These are phyloP conservation scores for Pseudomonodictys pantanalensis DNA, from an alignment of 495 filamentous ascomycete species.

Conservation along the genomic window DNA sequence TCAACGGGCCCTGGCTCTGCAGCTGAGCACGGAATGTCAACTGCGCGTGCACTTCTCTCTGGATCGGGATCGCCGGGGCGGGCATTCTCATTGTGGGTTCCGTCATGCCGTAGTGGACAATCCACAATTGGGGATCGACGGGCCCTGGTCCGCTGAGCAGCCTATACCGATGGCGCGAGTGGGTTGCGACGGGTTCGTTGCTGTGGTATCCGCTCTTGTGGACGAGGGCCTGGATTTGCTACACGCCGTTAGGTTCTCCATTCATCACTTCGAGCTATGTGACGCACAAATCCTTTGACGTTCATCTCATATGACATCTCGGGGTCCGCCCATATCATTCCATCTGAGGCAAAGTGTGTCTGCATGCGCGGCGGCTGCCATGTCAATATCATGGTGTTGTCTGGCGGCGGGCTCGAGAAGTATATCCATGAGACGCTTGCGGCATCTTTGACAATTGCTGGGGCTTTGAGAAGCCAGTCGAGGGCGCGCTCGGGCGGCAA, in stretches of 20 bases:
- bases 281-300: conserved; percentile 71
- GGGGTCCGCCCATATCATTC: conserved; percentile 80
- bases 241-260: conserved; percentile 6
- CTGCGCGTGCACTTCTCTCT: conserved; percentile 57
- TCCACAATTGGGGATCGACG: conserved; percentile 80
- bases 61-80: conserved; percentile 57
- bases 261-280: not conserved
- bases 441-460: conserved; percentile 69
- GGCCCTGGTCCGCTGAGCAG: conserved; percentile 63
- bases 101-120: conserved; percentile 83
- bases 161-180: conserved; percentile 78
- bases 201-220: conserved; percentile 73
- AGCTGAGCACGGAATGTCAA: conserved; percentile 65
- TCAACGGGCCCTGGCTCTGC: conserved; percentile 73
- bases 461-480: conserved; percentile 74
- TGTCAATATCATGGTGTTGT: conserved; percentile 76
- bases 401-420: conserved; percentile 66
- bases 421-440: conserved; percentile 90
- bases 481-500: conserved; percentile 68
- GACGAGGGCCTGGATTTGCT: conserved; percentile 78
- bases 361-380: conserved; percentile 72
- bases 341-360: conserved; percentile 78
- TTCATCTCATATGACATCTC: conserved; percentile 71
- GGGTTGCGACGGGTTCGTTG: conserved; percentile 66
- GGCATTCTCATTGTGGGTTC: conserved; percentile 71